Evolutionary conservation across 192 early-diverging fungal genomes (phyloP), one percentile per base, ranked within the genome.

Genomic region (Spizellomyces punctatus): DNA sequence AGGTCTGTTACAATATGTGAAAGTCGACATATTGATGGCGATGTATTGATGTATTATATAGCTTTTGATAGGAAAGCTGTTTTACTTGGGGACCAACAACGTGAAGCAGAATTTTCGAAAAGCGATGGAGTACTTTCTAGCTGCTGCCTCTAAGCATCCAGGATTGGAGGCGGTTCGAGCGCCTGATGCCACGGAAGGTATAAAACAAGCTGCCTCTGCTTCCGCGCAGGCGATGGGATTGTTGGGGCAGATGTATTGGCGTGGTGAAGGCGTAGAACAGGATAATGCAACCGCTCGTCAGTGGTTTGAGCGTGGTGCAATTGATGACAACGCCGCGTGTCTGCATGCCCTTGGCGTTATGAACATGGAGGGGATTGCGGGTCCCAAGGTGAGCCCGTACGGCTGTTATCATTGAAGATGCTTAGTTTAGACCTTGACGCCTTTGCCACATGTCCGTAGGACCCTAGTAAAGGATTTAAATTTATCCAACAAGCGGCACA

Each of bases 211-310:
- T 6, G 83, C 73, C 5, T 66, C 77, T 5, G 74, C 80, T 9
- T 91, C 89, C 12, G 90, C 89, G 6, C 73, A 90, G 64, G 91
- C 95, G 0, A 91, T 93, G 9, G 91, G 91, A 6, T 87, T 89
- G 75, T 66, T 94, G 19, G 97, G 96, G 0, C 71, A 82, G 36
- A 97, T 99, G 96, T 89, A 92, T 70, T 87, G 88, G 89, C 88
- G 97, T 43, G 97, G 96, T 36, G 96, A 98, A 71, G 94, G 94
- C 36, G 89, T 89, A 44, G 73, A 75, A 16, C 73, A 71, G 22
- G 46, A 46, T 42, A 80, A 92, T 73, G 81, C 87, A 6, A 84
- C 77, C 19, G 97, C 97, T 6, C 60, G 86, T 5, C 50, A 78
- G 49, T 99, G 94, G 93, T 95, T 97, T 75, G 82, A 80, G 45